phyloP scores from a whole-genome alignment of 257 asterid genomes.

The Fraxinus quadrangulata region DNA sequence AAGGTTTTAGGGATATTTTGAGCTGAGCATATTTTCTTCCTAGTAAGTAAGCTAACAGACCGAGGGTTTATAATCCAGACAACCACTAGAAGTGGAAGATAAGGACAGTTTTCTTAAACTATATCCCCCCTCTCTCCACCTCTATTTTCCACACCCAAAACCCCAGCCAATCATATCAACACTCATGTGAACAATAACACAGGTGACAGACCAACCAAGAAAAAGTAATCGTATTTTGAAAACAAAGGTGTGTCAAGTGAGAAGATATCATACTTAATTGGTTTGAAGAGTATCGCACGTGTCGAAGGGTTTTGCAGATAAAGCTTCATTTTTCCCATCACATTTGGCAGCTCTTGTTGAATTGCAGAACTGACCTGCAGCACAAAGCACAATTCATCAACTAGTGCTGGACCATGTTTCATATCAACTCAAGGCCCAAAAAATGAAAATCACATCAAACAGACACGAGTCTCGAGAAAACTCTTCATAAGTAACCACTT shows the following conservation, averaged over 20 bases:
- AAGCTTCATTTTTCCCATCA: slow-evolving; percentile 90
- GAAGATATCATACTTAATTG: slow-evolving; percentile 73
- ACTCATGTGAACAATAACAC: neutral
- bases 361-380: slow-evolving; percentile 73
- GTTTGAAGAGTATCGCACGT: slow-evolving; percentile 90
- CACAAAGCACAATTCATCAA: slow-evolving; percentile 5
- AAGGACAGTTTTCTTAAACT: neutral
- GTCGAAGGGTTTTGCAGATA: slow-evolving; percentile 94
- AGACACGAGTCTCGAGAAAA: neutral
- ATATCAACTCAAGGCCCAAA: neutral
- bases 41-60: neutral
- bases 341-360: slow-evolving; percentile 77
- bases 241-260: neutral
- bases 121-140: neutral
- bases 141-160: neutral
- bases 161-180: neutral
- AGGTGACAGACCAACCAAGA: neutral
- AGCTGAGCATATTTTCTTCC: neutral
- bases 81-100: neutral
- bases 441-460: neutral
- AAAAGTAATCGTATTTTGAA: neutral
- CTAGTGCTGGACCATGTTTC: neutral
- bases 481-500: neutral
- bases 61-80: neutral
- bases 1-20: neutral